A percentile compares a stretch with the other conserved stretches of the same genome.
Conservation (phyloP, 2,329 filamentous ascomycete genomes). For the Cordyceps militaris region DNA sequence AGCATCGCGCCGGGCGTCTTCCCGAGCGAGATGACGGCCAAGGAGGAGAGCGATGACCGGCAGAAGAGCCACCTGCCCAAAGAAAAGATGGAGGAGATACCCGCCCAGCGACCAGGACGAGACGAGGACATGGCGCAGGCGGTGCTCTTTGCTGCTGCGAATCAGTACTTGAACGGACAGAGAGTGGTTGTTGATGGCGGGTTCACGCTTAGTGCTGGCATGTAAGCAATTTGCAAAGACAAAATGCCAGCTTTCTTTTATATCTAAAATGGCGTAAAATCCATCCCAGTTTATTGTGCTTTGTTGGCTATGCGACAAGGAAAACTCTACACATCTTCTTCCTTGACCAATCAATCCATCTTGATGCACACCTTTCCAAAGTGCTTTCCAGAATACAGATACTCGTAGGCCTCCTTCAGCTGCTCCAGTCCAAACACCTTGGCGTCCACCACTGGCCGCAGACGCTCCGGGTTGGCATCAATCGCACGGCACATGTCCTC, state of each 20-base stretch:
- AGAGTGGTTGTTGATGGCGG: slow-evolving; percentile 38
- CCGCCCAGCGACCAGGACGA: slow-evolving; percentile 58
- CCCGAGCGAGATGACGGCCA: slow-evolving; percentile 65
- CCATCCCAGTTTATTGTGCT: no score
- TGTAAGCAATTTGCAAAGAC: slow-evolving; percentile 16
- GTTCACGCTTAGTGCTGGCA: slow-evolving; percentile 33
- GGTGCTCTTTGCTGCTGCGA: slow-evolving; percentile 47
- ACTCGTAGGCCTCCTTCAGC: slow-evolving; percentile 27
- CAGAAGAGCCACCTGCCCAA: slow-evolving; percentile 54
- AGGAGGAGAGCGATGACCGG: slow-evolving; percentile 34
- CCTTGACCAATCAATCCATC: neutral
- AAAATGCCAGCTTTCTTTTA: no score
- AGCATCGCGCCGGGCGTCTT: slow-evolving; percentile 66
- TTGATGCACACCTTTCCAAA: slow-evolving; percentile 29
- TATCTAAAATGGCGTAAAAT: no score
- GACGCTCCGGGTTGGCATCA: slow-evolving; percentile 35
- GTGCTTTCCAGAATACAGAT: slow-evolving; percentile 19
- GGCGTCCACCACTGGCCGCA: slow-evolving; percentile 39
- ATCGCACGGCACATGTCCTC: slow-evolving; percentile 46
- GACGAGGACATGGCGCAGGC: slow-evolving; percentile 64
- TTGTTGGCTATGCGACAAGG: no score
- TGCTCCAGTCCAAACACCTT: slow-evolving; percentile 34
- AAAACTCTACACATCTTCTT: neutral
- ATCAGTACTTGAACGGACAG: slow-evolving; percentile 40
- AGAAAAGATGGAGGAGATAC: slow-evolving; percentile 54